These are phyloP conservation scores for Suillus paluster DNA, from an alignment of 768 basidiomycete species.

Conservation along the genomic window DNA sequence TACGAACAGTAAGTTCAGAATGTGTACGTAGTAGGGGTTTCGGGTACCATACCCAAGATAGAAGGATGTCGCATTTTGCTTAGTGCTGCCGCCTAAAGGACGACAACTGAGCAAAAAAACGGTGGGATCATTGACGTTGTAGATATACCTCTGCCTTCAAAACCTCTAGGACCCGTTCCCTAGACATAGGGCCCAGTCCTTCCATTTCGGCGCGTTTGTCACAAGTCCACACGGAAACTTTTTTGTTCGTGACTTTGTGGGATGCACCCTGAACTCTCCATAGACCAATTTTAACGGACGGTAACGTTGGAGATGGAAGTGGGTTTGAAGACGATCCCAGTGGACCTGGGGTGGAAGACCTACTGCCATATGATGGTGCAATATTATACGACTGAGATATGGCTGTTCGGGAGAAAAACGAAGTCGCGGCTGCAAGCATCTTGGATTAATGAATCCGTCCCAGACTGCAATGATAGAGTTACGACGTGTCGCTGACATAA, in stretches of 20 bases:
- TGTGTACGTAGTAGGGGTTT: conserved; percentile 8
- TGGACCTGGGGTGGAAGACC: conserved; percentile 42
- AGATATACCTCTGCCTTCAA: conserved; percentile 84
- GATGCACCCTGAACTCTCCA: conserved; percentile 89
- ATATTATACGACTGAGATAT: conserved; percentile 83
- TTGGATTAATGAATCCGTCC: not conserved
- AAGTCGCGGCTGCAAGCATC: conserved; percentile 84
- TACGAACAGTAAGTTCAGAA: conserved; percentile 13
- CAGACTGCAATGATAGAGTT: not conserved
- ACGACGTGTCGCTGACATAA: conserved; percentile 16
- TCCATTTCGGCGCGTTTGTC: conserved; percentile 87
- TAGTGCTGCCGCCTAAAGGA: conserved; percentile 76
- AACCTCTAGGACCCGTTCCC: conserved; percentile 79
- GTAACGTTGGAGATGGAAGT: conserved; percentile 48
- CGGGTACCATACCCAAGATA: conserved; percentile 66
- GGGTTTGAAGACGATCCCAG: conserved; percentile 36
- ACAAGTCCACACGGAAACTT: conserved; percentile 90
- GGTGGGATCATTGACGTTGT: conserved; percentile 7
- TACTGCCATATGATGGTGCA: conserved; percentile 42
- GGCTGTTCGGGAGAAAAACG: conserved; percentile 80
- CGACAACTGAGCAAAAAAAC: conserved; percentile 1
- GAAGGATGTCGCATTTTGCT: conserved; percentile 91
- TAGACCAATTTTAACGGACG: conserved; percentile 73
- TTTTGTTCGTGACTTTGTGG: conserved; percentile 90
- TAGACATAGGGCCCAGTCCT: conserved; percentile 61